phyloP scores from a whole-genome alignment of 2,329 filamentous ascomycete species.

The Penicillium sp. region DNA sequence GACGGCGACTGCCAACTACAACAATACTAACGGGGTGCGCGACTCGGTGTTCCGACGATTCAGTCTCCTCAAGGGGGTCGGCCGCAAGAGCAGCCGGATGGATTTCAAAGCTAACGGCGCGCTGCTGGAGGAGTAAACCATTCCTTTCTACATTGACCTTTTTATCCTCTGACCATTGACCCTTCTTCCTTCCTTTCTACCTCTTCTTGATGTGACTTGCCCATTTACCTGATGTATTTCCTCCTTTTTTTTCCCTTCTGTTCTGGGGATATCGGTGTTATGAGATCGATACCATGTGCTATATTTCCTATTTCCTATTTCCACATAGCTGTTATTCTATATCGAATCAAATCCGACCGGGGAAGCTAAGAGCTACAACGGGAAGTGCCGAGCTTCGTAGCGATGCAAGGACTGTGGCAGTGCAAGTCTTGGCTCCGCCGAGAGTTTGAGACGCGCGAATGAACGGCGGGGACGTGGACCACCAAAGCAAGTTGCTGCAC shows the following conservation, averaged over 20 bases:
- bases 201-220: slow-evolving; percentile 21
- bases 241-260: slow-evolving; percentile 1
- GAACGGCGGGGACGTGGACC: too few relatives aligned
- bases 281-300: slow-evolving; percentile 24
- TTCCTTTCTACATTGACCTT: slow-evolving; percentile 8
- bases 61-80: slow-evolving; percentile 69
- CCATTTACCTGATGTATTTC: slow-evolving; percentile 7
- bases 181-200: slow-evolving; percentile 4
- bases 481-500: neutral
- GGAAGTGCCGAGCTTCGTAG: neutral
- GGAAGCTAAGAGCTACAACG: neutral
- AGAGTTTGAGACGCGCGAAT: neutral
- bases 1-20: neutral
- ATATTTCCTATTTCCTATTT: slow-evolving; percentile 8
- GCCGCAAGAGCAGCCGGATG: slow-evolving; percentile 64
- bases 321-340: neutral
- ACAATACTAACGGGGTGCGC: slow-evolving; percentile 38
- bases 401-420: slow-evolving; percentile 13
- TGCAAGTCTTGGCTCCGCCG: slow-evolving; percentile 9
- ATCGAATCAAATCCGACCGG: neutral
- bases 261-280: slow-evolving; percentile 9
- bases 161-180: slow-evolving; percentile 6
- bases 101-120: slow-evolving; percentile 41
- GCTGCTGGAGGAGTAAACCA: slow-evolving; percentile 38
- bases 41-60: slow-evolving; percentile 73